phyloP scores from a whole-genome alignment of 2,329 filamentous ascomycete genomes.

The Aspergillus sp. region DNA sequence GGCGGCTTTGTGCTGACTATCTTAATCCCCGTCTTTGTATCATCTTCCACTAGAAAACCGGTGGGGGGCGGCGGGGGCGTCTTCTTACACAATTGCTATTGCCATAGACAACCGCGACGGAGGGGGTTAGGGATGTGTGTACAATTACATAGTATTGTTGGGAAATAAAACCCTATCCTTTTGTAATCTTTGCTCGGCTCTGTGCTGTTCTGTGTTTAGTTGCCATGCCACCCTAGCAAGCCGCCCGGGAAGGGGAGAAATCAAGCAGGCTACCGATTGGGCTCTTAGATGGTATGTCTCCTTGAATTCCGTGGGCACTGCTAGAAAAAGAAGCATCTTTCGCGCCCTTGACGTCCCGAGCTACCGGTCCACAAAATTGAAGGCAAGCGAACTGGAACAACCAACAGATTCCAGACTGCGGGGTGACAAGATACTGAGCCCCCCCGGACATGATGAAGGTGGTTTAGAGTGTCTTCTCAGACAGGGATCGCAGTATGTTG shows the following conservation, averaged over 20 bases:
- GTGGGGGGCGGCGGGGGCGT: conserved; percentile 25
- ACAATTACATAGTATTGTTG: conserved; percentile 4
- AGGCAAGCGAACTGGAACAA: neutral
- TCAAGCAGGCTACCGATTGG: neutral
- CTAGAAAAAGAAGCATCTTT: neutral
- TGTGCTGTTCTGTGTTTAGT: too few species aligned
- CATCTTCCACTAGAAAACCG: conserved; percentile 25
- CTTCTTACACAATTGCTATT: conserved; percentile 15
- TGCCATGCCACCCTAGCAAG: neutral
- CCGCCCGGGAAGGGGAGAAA: too few species aligned
- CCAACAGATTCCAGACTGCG: neutral
- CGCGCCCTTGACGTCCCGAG: neutral
- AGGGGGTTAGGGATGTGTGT: neutral
- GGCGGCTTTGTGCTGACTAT: conserved; percentile 13
- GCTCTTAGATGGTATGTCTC: neutral
- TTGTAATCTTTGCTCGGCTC: neutral
- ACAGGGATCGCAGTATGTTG: neutral
- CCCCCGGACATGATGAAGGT: neutral
- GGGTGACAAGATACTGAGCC: neutral
- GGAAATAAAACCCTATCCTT: neutral
- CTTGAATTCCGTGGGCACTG: neutral
- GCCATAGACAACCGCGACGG: neutral
- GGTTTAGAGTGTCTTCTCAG: neutral
- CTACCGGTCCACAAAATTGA: neutral
- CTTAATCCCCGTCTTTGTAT: conserved; percentile 23